Percentiles rank a stretch among this genome's conserved stretches.
phyloP scores from a whole-genome alignment of 306 rosid genomes.

The Abrus precatorius region DNA sequence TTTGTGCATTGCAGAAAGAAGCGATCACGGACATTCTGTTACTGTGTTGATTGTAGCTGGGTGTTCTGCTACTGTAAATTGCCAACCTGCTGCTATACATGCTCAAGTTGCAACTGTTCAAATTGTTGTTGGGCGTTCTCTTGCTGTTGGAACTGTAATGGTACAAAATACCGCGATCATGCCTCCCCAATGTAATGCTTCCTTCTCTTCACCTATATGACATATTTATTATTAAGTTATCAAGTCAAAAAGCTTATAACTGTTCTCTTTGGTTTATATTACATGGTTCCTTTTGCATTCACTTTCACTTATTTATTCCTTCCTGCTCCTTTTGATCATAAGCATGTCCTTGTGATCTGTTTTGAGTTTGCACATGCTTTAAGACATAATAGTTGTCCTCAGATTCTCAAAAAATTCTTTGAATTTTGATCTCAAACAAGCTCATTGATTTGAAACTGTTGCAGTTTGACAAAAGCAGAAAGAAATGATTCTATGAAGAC shows the following conservation, averaged over 20 bases:
- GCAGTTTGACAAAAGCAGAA: slow-evolving; percentile 60
- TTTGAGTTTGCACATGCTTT: slow-evolving; percentile 13
- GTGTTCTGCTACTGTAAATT: slow-evolving; percentile 48
- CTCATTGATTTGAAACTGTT: slow-evolving; percentile 40
- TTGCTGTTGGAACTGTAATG: slow-evolving; percentile 53
- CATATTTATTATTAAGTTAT: slow-evolving; percentile 36
- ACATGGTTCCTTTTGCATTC: slow-evolving; percentile 18
- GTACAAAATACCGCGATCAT: slow-evolving; percentile 31
- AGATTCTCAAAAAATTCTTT: neutral
- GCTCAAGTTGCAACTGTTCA: slow-evolving; percentile 28
- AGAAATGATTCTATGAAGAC: slow-evolving; percentile 32
- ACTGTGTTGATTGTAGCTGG: slow-evolving; percentile 58
- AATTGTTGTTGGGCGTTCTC: slow-evolving; percentile 57
- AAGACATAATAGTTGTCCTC: neutral
- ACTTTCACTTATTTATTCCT: slow-evolving; percentile 11
- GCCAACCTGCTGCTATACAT: slow-evolving; percentile 25
- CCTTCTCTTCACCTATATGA: slow-evolving; percentile 43
- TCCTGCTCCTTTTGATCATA: slow-evolving; percentile 24
- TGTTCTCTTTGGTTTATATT: slow-evolving; percentile 34
- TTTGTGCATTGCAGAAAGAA: slow-evolving; percentile 69
- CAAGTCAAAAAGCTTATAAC: slow-evolving; percentile 25
- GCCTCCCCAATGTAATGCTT: slow-evolving; percentile 57
- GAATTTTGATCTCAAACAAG: neutral
- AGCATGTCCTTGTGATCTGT: slow-evolving; percentile 5
- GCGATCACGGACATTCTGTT: slow-evolving; percentile 49